phyloP scores from a whole-genome alignment of 2,329 filamentous ascomycete genomes.

The Plectosphaerella cucumerina region DNA sequence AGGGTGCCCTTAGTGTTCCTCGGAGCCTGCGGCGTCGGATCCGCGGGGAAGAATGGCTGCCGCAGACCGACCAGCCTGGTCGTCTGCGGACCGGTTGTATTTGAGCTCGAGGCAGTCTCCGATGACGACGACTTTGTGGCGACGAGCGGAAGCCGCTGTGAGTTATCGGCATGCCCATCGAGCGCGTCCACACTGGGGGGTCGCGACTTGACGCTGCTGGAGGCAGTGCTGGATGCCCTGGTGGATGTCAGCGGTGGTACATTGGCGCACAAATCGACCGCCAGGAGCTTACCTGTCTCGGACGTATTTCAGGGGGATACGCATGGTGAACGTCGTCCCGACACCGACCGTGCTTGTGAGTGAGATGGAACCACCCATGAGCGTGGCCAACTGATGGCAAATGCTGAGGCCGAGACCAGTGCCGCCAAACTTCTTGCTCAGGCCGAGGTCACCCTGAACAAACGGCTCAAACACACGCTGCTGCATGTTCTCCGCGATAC shows the following conservation, averaged over 20 bases:
- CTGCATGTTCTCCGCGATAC: slow-evolving; percentile 74
- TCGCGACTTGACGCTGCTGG: slow-evolving; percentile 48
- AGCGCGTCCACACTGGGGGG: slow-evolving; percentile 40
- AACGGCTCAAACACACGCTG: slow-evolving; percentile 90
- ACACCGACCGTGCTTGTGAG: slow-evolving; percentile 68
- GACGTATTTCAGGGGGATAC: slow-evolving; percentile 74
- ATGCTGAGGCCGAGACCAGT: slow-evolving; percentile 87
- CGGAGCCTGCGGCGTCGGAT: slow-evolving; percentile 25
- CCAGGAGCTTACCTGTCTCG: slow-evolving; percentile 53
- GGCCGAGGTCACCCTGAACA: slow-evolving; percentile 82
- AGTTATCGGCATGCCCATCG: slow-evolving; percentile 26
- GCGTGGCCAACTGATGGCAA: slow-evolving; percentile 75
- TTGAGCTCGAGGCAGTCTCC: slow-evolving; percentile 12
- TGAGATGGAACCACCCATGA: slow-evolving; percentile 77
- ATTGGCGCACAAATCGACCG: slow-evolving; percentile 9
- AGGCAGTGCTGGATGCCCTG: slow-evolving; percentile 50
- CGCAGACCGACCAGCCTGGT: slow-evolving; percentile 71
- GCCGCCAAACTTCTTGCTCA: slow-evolving; percentile 87
- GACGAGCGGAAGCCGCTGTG: slow-evolving; percentile 10
- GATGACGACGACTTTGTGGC: slow-evolving; percentile 23
- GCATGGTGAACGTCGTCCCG: slow-evolving; percentile 79
- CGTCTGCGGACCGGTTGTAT: slow-evolving; percentile 57
- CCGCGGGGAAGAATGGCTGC: slow-evolving; percentile 70
- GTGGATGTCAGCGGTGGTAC: slow-evolving; percentile 5
- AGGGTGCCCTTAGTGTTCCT: slow-evolving; percentile 54